phyloP scores from a whole-genome alignment of 1,284 basidiomycete genomes.

The Hypsizygus ulmarius region DNA sequence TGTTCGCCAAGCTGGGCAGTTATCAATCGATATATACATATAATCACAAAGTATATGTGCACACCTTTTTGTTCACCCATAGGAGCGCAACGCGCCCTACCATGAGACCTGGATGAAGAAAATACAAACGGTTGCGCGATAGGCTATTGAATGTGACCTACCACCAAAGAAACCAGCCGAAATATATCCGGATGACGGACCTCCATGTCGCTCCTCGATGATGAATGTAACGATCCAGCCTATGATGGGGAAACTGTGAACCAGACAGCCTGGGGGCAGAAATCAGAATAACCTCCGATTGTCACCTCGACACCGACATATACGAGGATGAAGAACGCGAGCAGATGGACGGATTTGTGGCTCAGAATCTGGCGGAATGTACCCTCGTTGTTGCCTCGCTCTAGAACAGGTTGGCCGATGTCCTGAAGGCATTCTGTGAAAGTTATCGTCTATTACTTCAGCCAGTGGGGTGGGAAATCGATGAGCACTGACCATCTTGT shows the following conservation, averaged over 20 bases:
- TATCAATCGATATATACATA: background rate
- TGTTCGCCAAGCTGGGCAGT: constrained; percentile 50
- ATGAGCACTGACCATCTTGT: constrained; percentile 41
- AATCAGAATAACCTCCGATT: constrained; percentile 45
- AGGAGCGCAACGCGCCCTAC: constrained; percentile 54
- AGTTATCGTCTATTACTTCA: background rate
- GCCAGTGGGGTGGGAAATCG: background rate
- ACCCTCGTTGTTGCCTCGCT: constrained; percentile 36
- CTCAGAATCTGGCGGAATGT: constrained; percentile 56
- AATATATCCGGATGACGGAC: constrained; percentile 48
- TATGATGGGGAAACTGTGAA: constrained; percentile 17
- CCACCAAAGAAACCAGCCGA: constrained; percentile 56
- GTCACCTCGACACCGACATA: constrained; percentile 71
- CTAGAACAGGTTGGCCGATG: constrained; percentile 38
- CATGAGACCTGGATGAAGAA: constrained; percentile 43
- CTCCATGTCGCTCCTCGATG: constrained; percentile 44
- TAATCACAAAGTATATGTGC: background rate
- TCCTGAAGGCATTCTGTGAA: constrained; percentile 38
- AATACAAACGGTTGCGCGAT: background rate
- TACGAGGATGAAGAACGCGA: constrained; percentile 62
- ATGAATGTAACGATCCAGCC: constrained; percentile 67
- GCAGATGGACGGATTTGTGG: constrained; percentile 51
- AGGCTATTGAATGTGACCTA: constrained; percentile 10
- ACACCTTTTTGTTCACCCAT: constrained; percentile 56
- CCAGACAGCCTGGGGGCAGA: background rate